phyloP scores from a whole-genome alignment of 805 yeast genomes.

The Martiniozyma abietophila region DNA sequence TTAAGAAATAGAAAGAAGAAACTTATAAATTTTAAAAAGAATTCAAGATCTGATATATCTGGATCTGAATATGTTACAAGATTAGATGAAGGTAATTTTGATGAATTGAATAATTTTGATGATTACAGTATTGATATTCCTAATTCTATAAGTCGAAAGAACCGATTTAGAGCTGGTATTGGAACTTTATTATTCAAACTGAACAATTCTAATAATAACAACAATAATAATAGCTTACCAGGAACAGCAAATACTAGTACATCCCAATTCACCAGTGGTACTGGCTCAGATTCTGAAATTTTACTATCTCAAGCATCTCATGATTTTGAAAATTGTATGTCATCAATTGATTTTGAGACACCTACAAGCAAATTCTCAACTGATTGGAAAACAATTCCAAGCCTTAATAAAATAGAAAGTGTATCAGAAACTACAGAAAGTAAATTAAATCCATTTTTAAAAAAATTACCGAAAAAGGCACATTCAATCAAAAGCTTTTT shows the following conservation, averaged over 20 bases:
- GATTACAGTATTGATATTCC: conserved; percentile 36
- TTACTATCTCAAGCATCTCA: conserved; percentile 3
- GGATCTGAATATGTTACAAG: too few species aligned
- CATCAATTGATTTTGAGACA: conserved; percentile 3
- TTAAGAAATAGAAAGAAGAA: too few species aligned
- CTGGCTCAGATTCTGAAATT: too few species aligned
- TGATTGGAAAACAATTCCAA: too few species aligned
- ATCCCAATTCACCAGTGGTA: conserved; percentile 10
- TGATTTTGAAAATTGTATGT: conserved; percentile 3
- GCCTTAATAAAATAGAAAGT: too few species aligned
- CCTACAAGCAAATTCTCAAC: too few species aligned
- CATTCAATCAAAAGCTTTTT: conserved; percentile 7
- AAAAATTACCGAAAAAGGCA: conserved; percentile 2
- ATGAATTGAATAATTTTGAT: conserved; percentile 14
- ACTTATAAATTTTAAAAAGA: too few species aligned
- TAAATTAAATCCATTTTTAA: conserved; percentile 2
- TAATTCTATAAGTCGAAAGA: conserved; percentile 31
- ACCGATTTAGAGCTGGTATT: conserved; percentile 75
- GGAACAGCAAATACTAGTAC: conserved; percentile 7
- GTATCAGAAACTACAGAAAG: too few species aligned
- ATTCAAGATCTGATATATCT: too few species aligned
- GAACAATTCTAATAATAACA: conserved; percentile 44
- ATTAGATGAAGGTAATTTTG: conserved; percentile 16
- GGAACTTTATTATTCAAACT: conserved; percentile 66
- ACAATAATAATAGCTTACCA: too few species aligned